Conservation (phyloP, 1,284 basidiomycete genomes). For the Cystobasidium sp. region DNA sequence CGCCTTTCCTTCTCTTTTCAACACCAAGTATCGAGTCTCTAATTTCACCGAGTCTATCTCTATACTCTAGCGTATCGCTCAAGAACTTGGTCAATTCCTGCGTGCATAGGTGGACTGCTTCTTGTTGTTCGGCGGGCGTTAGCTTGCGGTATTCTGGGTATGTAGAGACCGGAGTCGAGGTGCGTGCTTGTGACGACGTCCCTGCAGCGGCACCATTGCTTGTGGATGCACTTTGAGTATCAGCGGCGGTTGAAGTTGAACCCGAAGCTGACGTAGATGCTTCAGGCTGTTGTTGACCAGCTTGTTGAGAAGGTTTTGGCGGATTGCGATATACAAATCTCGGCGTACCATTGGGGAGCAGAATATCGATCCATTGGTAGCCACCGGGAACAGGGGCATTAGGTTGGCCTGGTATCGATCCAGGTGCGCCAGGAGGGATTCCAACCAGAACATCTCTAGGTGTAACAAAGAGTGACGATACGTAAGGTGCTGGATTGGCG, state of each 20-base stretch:
- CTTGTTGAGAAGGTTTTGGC: not conserved
- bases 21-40: conserved; percentile 52
- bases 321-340: conserved; percentile 7
- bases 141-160: conserved; percentile 22
- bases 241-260: too few species aligned
- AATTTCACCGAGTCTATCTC: conserved; percentile 51
- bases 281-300: conserved; percentile 1
- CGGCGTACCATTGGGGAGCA: not conserved
- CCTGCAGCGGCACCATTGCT: not conserved
- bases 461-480: conserved; percentile 38
- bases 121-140: conserved; percentile 33
- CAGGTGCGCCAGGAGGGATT: conserved; percentile 11
- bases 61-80: conserved; percentile 53
- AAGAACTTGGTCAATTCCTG: conserved; percentile 52
- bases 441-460: conserved; percentile 16
- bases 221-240: not conserved
- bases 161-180: not conserved
- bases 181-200: not conserved
- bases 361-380: conserved; percentile 17
- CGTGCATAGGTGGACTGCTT: conserved; percentile 33
- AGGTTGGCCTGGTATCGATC: conserved; percentile 7
- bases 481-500: conserved; percentile 29
- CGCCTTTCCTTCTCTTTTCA: conserved; percentile 52
- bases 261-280: conserved; percentile 4
- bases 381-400: conserved; percentile 3